Conservation (phyloP, 2,329 filamentous ascomycete genomes). For the Hymenoscyphus linearis region DNA sequence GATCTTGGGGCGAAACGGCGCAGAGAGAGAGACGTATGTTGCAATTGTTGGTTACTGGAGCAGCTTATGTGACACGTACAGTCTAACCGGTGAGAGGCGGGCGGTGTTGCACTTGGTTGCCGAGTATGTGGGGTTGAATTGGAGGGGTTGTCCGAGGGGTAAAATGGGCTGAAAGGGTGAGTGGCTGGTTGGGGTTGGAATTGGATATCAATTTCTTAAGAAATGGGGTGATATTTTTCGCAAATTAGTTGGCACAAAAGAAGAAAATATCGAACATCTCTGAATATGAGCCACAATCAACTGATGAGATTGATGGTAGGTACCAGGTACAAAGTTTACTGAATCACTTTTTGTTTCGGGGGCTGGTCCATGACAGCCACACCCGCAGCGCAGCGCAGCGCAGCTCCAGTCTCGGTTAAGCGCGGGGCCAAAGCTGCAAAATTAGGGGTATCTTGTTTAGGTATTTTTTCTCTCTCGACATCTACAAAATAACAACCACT, state of each 20-base stretch:
- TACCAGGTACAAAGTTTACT: no score
- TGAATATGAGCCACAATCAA: not conserved
- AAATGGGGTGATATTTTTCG: not conserved
- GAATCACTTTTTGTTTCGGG: not conserved
- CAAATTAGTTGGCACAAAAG: not conserved
- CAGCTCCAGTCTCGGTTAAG: no score
- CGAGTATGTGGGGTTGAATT: not conserved
- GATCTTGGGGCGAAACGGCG: not conserved
- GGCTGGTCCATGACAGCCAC: not conserved
- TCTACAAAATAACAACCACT: not conserved
- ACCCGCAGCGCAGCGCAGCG: not conserved
- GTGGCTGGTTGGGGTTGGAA: not conserved
- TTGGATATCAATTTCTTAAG: not conserved
- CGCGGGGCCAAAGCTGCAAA: not conserved
- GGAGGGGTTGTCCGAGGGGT: slow-evolving; percentile 5
- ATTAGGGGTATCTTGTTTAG: slow-evolving; percentile 17
- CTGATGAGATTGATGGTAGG: no score
- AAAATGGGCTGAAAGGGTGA: not conserved
- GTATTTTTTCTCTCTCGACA: not conserved
- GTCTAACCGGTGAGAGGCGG: not conserved
- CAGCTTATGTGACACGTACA: not conserved
- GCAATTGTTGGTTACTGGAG: not conserved
- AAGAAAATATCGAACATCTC: not conserved
- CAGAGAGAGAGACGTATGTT: not conserved
- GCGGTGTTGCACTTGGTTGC: not conserved